Evolutionary conservation across 2,329 filamentous ascomycete species (phyloP), one percentile per base, ranked within the genome.

Genomic region (Fusarium anthophilum): DNA sequence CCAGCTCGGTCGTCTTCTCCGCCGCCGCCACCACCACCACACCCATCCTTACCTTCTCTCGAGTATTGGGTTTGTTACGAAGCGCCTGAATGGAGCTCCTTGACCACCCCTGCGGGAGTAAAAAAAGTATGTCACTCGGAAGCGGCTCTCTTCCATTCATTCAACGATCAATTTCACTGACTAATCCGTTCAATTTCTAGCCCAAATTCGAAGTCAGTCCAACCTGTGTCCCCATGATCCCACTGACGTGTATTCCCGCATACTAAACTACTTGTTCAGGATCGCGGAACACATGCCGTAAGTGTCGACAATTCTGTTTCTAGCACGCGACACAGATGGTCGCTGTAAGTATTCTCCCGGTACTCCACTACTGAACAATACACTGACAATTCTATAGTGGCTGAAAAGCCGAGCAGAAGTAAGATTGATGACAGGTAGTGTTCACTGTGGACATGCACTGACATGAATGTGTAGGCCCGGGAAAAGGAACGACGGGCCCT

Each of bases 261-360:
- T 43, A 10, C 39, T 6, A 43, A 43, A 15, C 39, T 43, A 6
- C 39, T 43, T 43, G 22, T n/a, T 10, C 39, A 43, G 39, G 0
- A 5, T 1, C 1, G 0, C 0, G 39, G 39, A 6, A n/a, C 39
- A 0, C 13, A 3, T 3, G 2, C 32, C 32, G 39, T 43, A 15
- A 43, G 39, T 43, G 3, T 43, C 39, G 5, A 20, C 32, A 35
- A 35, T 32, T 35, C 32, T 35, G 14, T 35, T 35, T 15, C 32
- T 35, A 35, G 32, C 32, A 35, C 32, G 32, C 32, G 1, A 2
- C 2, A 0, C 0, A 35, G 0, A 35, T 35, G 14, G 32, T 35
- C 32, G 32, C 32, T 0, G 32, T 35, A 35, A 35, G 32, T 35
- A 35, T 35, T 1, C 32, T 15, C 32, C 32, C 32, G 2, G 8